Base-by-base conservation (phyloP, 2,329 filamentous ascomycete species). In the Stachybotrys chlorohalonatus region DNA sequence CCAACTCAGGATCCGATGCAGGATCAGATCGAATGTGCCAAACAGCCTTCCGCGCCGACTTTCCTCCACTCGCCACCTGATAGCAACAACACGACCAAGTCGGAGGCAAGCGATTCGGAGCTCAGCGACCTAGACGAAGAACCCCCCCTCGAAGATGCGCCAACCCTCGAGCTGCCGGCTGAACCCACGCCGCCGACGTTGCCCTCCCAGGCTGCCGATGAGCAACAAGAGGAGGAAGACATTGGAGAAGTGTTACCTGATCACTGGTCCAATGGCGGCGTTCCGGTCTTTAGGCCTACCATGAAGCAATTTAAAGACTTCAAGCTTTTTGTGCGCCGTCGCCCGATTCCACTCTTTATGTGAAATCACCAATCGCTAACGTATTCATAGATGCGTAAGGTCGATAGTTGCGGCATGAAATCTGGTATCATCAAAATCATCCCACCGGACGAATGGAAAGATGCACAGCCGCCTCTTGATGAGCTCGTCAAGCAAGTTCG, bases 301-400 rank as follows among this genome's bases (percentile, higher is more conserved):
- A 95, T 96, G 90, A 82, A 87, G 58, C 91, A 99, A 73, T 97
- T 97, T 74, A 85, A 85, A 66, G 90, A 94, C 73, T 99, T 99
- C 71, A 88, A 93, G 73, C 84, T 83, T 68, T 97, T 95, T 69
- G 88, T 97, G 76, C 61, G 82, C 75, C 56, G 11, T 32, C 32
- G 49, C 8, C 32, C 36, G 24, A n/a, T 24, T 48, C 31, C 24
- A n/a, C 31, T 16, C 47, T 36, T 13, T 49, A 11, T 54, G 31
- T 30, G 39, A 31, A 32, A 31, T 46, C 8, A 53, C 68, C 71
- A 58, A 70, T 67, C 55, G 53, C 54, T 61, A 52, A 46, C 7
- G 57, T 42, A 52, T 49, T 51, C 48, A 16, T 56, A 86, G 83
- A 85, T 86, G 79, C 83, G 85, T 66, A 92, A 90, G 71, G 84